Base-by-base conservation (phyloP, 768 basidiomycete genomes). In the Lactarius trivialis region DNA sequence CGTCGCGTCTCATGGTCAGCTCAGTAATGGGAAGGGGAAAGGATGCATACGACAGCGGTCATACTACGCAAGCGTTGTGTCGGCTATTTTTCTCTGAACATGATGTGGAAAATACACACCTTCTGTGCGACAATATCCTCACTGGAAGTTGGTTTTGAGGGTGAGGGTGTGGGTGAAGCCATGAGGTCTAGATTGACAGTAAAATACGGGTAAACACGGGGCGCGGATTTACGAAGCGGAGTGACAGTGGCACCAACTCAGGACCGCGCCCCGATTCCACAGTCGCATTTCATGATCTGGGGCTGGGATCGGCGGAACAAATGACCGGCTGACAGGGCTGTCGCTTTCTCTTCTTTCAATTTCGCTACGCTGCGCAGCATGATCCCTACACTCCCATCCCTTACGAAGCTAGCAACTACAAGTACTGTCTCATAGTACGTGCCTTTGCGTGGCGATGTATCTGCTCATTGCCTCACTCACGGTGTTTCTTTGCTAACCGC, bases 71-170 rank as follows among this genome's bases (percentile, higher is more conserved):
- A 19, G 39, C 39, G 21, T 43, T 2, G 34, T 6, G 53, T 60
- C n/a, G 37, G 51, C 15, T 26, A 58, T 52, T 39, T 17, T 48
- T n/a, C 26, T 48, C 9, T 19, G 28, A 34, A 26, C n/a, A 12
- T 9, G 3, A 24, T 5, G 4, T 12, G 6, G 19, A 30, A 19
- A 7, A 36, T 52, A 55, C 70, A 49, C 58, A 91, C 95, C 86
- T 98, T 98, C 76, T 93, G 86, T 32, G 85, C 85, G 66, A 97
- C 79, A 69, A 91, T 82, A 73, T 96, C 89, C 78, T 98, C 95
- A 76, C 91, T 95, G 58, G 92, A 86, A 54, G 85, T 73, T 56
- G 87, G 81, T 75, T 86, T 87, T 63, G 82, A 72, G 2, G 71
- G 68, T 62, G 82, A 72, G 1, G 71, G 67, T 63, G 66, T 53